phyloP scores from a whole-genome alignment of 805 yeast species.

The Candida berthetii region DNA sequence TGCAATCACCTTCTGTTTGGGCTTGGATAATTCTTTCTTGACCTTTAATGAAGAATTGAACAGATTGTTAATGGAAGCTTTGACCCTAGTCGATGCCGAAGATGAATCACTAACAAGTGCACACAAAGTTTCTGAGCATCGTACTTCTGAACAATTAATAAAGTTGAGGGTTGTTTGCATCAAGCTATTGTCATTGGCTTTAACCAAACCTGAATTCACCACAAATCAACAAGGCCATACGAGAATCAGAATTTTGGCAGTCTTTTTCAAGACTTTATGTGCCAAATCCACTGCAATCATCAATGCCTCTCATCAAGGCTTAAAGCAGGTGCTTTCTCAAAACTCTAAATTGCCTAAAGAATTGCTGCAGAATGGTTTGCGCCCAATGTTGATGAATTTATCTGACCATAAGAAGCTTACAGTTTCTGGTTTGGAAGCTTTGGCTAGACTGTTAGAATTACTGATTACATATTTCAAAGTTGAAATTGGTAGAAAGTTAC shows the following conservation, averaged over 20 bases:
- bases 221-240: conserved; percentile 71
- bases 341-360: conserved; percentile 91
- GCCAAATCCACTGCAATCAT: conserved; percentile 82
- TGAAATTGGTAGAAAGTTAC: conserved; percentile 87
- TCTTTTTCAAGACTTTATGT: conserved; percentile 88
- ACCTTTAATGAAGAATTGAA: conserved; percentile 86
- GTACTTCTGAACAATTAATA: conserved; percentile 83
- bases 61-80: conserved; percentile 79
- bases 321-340: conserved; percentile 76
- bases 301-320: conserved; percentile 88
- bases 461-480: conserved; percentile 92
- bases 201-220: conserved; percentile 79
- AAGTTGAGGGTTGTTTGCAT: conserved; percentile 89
- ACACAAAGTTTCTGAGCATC: conserved; percentile 77
- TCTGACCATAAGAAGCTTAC: conserved; percentile 91
- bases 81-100: conserved; percentile 95
- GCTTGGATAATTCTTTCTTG: conserved; percentile 73
- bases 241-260: conserved; percentile 81
- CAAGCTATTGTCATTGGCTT: conserved; percentile 70
- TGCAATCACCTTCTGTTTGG: conserved; percentile 89
- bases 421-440: conserved; percentile 84
- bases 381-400: conserved; percentile 92
- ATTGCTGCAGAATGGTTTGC: conserved; percentile 85
- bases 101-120: conserved; percentile 91
- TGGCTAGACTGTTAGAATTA: conserved; percentile 79